A percentile compares a stretch with the other conserved stretches of the same genome.
phyloP scores from a whole-genome alignment of 2,329 filamentous ascomycete species.

The Botryotinia calthae region DNA sequence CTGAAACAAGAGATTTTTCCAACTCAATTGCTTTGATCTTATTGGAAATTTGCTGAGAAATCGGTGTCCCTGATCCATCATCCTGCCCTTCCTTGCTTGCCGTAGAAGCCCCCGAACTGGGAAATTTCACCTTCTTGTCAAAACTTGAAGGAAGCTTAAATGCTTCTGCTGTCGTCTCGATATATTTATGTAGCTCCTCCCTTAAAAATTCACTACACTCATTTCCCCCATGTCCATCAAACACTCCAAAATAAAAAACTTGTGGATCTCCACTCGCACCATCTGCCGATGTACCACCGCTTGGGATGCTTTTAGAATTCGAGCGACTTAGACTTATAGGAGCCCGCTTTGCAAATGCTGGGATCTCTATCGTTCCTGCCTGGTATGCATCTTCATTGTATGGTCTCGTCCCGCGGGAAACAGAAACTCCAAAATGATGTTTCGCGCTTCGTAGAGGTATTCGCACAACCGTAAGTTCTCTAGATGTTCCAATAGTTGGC shows the following conservation, averaged over 20 bases:
- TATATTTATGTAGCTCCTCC: constrained; percentile 81
- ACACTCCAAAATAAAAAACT: constrained; percentile 95
- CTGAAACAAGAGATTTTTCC: constrained; percentile 67
- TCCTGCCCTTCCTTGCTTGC: constrained; percentile 52
- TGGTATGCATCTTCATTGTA: constrained; percentile 96
- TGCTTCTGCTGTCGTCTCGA: constrained; percentile 73
- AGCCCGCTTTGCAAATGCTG: constrained; percentile 82
- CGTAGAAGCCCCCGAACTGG: constrained; percentile 50
- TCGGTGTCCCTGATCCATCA: constrained; percentile 44
- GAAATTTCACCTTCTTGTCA: constrained; percentile 49
- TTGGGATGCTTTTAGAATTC: constrained; percentile 33
- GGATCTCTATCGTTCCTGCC: constrained; percentile 88
- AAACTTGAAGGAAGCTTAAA: constrained; percentile 80
- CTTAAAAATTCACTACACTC: constrained; percentile 86
- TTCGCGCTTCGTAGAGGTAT: constrained; percentile 93
- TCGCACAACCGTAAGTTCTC: constrained; percentile 88
- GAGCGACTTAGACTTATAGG: constrained; percentile 56
- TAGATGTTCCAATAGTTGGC: constrained; percentile 56
- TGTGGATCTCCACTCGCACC: constrained; percentile 85
- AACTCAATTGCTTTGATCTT: constrained; percentile 62
- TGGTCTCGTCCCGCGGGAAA: constrained; percentile 75
- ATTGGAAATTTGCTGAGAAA: constrained; percentile 41
- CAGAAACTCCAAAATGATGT: constrained; percentile 85
- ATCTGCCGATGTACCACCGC: constrained; percentile 63
- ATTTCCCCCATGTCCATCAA: constrained; percentile 89